Conservation (phyloP, 1,284 basidiomycete species). For the Heterobasidion irregulare region DNA sequence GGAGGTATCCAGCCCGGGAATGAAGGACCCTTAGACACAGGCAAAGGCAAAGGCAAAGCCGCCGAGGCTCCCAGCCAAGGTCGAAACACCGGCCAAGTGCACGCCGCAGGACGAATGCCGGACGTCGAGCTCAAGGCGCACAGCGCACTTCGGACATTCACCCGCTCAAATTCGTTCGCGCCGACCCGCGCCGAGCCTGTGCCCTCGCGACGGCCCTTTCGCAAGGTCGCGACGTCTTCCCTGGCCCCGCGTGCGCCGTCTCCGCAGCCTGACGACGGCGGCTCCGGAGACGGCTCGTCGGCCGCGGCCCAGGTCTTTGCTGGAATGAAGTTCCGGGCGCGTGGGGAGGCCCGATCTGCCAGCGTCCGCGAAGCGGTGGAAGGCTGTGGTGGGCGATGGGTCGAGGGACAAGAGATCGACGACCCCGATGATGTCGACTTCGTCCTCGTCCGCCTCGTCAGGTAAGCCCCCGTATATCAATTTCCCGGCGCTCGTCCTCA, state of each 20-base stretch:
- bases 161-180: slow-evolving; percentile 50
- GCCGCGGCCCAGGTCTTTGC: slow-evolving; percentile 30
- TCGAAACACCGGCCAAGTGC: neutral
- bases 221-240: slow-evolving; percentile 19
- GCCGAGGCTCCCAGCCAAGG: slow-evolving; percentile 12
- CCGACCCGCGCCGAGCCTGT: slow-evolving; percentile 21
- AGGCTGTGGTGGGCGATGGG: slow-evolving; percentile 42
- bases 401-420: slow-evolving; percentile 28
- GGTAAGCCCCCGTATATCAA: slow-evolving; percentile 29
- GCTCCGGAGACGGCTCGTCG: neutral
- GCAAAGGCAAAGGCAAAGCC: slow-evolving; percentile 10
- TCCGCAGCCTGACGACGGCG: slow-evolving; percentile 1
- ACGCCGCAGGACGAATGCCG: neutral
- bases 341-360: slow-evolving; percentile 54
- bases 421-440: slow-evolving; percentile 51
- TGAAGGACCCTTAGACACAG: slow-evolving; percentile 7
- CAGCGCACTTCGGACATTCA: slow-evolving; percentile 47
- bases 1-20: neutral
- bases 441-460: slow-evolving; percentile 61
- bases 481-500: neutral
- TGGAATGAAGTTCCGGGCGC: slow-evolving; percentile 43
- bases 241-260: slow-evolving; percentile 1
- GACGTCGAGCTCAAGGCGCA: slow-evolving; percentile 8
- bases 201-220: slow-evolving; percentile 37
- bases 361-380: slow-evolving; percentile 52